Conservation (phyloP, 805 yeast genomes). For the Barnettozyma pratensis region DNA sequence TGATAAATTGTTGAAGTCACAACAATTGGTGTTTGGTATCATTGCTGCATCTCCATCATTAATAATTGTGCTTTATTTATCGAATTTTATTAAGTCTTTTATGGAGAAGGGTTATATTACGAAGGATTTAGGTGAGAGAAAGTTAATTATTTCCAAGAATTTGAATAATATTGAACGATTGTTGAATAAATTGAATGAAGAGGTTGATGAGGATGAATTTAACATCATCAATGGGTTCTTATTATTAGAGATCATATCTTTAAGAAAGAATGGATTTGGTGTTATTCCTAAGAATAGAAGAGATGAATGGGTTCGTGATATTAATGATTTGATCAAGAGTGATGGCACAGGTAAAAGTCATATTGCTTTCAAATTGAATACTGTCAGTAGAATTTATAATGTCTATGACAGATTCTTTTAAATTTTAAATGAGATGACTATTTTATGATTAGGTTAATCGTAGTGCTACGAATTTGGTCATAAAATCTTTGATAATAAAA, state of each 20-base stretch:
- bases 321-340: slow-evolving; percentile 50
- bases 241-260: slow-evolving; percentile 57
- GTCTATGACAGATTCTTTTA: slow-evolving; percentile 40
- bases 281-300: slow-evolving; percentile 46
- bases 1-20: slow-evolving; percentile 82
- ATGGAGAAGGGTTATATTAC: slow-evolving; percentile 32
- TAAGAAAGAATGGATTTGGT: slow-evolving; percentile 43
- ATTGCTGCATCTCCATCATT: slow-evolving; percentile 84
- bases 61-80: slow-evolving; percentile 46
- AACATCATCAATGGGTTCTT: slow-evolving; percentile 52
- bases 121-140: slow-evolving; percentile 11
- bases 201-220: slow-evolving; percentile 20
- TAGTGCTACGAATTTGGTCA: too few species aligned
- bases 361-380: slow-evolving; percentile 36
- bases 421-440: not conserved
- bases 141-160: slow-evolving; percentile 34
- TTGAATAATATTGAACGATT: slow-evolving; percentile 59
- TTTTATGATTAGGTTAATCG: too few species aligned
- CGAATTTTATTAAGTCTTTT: slow-evolving; percentile 27
- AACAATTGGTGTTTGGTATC: slow-evolving; percentile 89
- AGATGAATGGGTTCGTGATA: slow-evolving; percentile 57
- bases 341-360: slow-evolving; percentile 21
- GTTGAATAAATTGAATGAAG: slow-evolving; percentile 28
- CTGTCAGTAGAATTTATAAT: slow-evolving; percentile 57
- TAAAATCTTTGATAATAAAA: too few species aligned